Percentiles rank a stretch among this genome's conserved stretches.
phyloP scores from a whole-genome alignment of 1,284 basidiomycete species.

The Irpex sp. region DNA sequence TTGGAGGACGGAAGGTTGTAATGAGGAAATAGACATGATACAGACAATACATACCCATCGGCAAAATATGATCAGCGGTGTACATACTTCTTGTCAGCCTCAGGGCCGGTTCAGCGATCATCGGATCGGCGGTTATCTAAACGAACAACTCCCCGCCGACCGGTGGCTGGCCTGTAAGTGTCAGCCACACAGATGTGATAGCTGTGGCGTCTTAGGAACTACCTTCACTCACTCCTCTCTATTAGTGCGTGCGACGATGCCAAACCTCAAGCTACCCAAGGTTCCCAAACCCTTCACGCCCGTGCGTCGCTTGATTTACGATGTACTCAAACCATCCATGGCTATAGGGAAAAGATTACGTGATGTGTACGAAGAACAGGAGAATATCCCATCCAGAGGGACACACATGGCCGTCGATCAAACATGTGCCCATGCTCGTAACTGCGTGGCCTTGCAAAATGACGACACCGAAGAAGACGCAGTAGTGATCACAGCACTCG shows the following conservation, averaged over 20 bases:
- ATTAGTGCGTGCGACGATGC: neutral
- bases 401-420: neutral
- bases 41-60: too few species aligned
- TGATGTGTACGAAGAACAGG: conserved; percentile 7
- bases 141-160: too few species aligned
- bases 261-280: conserved; percentile 9
- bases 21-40: too few species aligned
- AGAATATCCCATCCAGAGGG: neutral
- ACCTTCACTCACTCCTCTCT: neutral
- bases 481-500: conserved; percentile 50
- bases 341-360: conserved; percentile 19
- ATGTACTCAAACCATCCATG: conserved; percentile 18
- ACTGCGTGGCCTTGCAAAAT: conserved; percentile 43
- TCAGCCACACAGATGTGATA: neutral
- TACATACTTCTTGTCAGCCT: too few species aligned
- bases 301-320: conserved; percentile 14
- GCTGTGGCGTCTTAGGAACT: neutral
- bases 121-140: too few species aligned
- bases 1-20: neutral
- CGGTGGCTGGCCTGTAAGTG: neutral
- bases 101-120: too few species aligned
- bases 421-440: neutral
- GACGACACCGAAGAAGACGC: conserved; percentile 43
- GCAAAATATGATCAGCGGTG: too few species aligned
- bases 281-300: conserved; percentile 10